Evolutionary conservation across 2,329 filamentous ascomycete species (phyloP).

Genomic region (Microcyclosporella mali): DNA sequence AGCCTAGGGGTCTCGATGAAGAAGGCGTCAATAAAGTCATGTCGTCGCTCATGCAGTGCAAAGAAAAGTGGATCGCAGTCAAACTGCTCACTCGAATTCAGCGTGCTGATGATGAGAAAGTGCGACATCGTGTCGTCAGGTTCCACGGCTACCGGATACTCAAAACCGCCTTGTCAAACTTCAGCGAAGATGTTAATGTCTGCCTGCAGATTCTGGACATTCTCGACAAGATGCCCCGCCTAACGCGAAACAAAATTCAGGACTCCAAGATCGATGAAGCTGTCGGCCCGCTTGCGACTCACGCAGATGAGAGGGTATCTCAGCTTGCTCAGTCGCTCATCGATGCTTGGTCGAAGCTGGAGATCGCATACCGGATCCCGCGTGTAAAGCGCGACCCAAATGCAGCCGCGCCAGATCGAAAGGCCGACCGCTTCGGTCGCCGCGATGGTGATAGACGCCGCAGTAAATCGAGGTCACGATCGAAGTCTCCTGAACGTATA

Average conservation of each 20-base stretch:
- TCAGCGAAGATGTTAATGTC: slow-evolving; percentile 83
- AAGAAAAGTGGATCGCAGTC: slow-evolving; percentile 98
- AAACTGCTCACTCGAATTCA: slow-evolving; percentile 89
- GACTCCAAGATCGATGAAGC: slow-evolving; percentile 90
- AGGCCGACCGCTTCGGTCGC: slow-evolving; percentile 60
- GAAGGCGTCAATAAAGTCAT: slow-evolving; percentile 88
- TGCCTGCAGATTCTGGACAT: slow-evolving; percentile 85
- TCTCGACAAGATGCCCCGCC: slow-evolving; percentile 76
- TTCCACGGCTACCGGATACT: slow-evolving; percentile 97
- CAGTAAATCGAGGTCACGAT: slow-evolving; percentile 43
- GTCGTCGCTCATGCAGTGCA: slow-evolving; percentile 93
- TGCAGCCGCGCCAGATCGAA: slow-evolving; percentile 44
- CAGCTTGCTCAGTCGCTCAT: slow-evolving; percentile 65
- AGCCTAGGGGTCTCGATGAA: slow-evolving; percentile 72
- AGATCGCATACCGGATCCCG: slow-evolving; percentile 87
- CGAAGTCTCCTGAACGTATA: slow-evolving; percentile 42
- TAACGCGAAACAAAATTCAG: slow-evolving; percentile 94
- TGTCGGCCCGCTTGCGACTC: slow-evolving; percentile 62
- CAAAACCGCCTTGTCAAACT: slow-evolving; percentile 77
- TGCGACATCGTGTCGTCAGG: slow-evolving; percentile 80
- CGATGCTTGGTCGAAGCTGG: slow-evolving; percentile 80
- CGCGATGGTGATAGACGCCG: slow-evolving; percentile 46
- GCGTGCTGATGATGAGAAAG: slow-evolving; percentile 75
- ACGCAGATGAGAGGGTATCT: slow-evolving; percentile 62
- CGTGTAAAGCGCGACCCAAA: slow-evolving; percentile 77